These are phyloP conservation scores for Coprinopsis marcescibilis DNA, from an alignment of 768 basidiomycete genomes.

Conservation along the genomic window DNA sequence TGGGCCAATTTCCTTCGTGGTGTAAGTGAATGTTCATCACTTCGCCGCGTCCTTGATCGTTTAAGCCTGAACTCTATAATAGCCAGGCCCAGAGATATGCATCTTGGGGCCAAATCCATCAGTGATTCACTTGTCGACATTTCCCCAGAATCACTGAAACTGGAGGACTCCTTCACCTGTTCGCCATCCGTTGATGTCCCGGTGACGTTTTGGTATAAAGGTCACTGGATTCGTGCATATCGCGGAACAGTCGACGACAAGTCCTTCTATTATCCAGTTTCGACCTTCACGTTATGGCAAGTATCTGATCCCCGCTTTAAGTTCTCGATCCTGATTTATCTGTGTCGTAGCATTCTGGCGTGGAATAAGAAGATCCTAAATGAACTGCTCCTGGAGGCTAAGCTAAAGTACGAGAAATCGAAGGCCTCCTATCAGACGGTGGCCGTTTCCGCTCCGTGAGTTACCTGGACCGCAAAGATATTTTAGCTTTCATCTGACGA, in stretches of 20 bases:
- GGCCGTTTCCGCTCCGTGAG: constrained; percentile 41
- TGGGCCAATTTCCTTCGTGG: too few relatives aligned
- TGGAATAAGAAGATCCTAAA: constrained; percentile 42
- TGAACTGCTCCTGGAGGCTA: constrained; percentile 49
- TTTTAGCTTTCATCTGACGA: background rate
- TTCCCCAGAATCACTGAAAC: too few relatives aligned
- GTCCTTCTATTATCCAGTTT: constrained; percentile 26
- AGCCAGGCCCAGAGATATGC: too few relatives aligned
- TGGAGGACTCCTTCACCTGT: constrained; percentile 37
- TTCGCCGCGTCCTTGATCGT: too few relatives aligned
- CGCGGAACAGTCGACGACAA: constrained; percentile 29
- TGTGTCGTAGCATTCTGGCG: constrained; percentile 40
- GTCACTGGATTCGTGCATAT: constrained; percentile 35
- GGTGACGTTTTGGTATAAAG: constrained; percentile 44
- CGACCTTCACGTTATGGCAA: constrained; percentile 35
- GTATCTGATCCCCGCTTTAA: constrained; percentile 24
- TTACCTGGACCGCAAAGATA: background rate
- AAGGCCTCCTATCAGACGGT: constrained; percentile 48
- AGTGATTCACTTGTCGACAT: too few relatives aligned
- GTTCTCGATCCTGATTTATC: background rate
- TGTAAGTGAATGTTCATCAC: too few relatives aligned
- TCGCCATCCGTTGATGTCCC: constrained; percentile 35
- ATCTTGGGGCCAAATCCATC: too few relatives aligned
- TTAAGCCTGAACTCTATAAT: too few relatives aligned
- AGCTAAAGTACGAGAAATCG: constrained; percentile 43